A percentile compares a stretch with the other conserved stretches of the same genome.
Evolutionary conservation across 768 basidiomycete genomes (phyloP).

Genomic region (Boletus insuetus): DNA sequence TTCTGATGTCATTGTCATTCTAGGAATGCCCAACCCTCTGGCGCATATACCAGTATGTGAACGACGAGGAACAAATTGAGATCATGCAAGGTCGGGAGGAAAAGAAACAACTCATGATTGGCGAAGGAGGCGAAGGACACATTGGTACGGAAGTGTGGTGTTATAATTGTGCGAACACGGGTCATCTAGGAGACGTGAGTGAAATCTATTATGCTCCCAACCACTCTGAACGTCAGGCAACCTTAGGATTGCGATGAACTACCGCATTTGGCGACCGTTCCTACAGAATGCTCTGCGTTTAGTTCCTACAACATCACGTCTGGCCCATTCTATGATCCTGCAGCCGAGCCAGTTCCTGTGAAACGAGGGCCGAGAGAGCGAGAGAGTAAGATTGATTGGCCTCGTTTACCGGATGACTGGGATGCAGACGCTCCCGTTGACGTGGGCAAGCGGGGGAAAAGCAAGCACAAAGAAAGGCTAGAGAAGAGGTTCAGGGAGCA

Average conservation of each 20-base stretch:
- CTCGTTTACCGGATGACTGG: conserved; percentile 41
- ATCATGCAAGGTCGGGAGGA: conserved; percentile 47
- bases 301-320: conserved; percentile 55
- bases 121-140: conserved; percentile 77
- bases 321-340: conserved; percentile 63
- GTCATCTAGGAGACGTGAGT: conserved; percentile 80
- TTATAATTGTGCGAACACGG: conserved; percentile 71
- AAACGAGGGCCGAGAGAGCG: conserved; percentile 40
- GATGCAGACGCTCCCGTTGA: conserved; percentile 48
- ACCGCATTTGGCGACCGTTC: conserved; percentile 38
- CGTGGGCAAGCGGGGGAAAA: conserved; percentile 64
- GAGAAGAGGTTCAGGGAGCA: conserved; percentile 47
- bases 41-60: conserved; percentile 75
- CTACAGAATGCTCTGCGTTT: conserved; percentile 65
- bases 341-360: conserved; percentile 30
- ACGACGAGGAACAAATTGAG: conserved; percentile 46
- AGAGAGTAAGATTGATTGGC: conserved; percentile 23
- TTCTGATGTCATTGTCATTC: not conserved
- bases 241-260: conserved; percentile 60
- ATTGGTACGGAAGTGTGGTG: conserved; percentile 76
- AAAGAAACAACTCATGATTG: conserved; percentile 50
- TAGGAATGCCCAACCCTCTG: conserved; percentile 85
- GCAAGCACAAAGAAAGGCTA: conserved; percentile 56
- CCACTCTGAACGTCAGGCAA: not conserved
- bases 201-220: not conserved